These are phyloP conservation scores for Populus hybrid DNA, from an alignment of 441 rosid genomes.

Conservation along the genomic window DNA sequence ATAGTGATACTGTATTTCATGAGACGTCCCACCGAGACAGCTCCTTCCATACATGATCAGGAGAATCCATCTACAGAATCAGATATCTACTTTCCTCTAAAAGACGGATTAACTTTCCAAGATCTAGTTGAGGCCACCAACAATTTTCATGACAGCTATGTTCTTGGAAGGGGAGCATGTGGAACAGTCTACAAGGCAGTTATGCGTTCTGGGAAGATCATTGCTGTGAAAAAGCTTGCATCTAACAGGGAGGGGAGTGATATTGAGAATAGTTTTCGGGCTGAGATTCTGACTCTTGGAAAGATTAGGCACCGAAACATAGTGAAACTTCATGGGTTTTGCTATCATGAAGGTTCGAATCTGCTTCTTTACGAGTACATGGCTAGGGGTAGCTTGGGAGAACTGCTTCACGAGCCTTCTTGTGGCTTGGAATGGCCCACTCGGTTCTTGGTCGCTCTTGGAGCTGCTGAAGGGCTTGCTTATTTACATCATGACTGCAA, in stretches of 20 bases:
- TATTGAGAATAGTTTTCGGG: constrained; percentile 80
- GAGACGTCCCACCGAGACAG: constrained; percentile 46
- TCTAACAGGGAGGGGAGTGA: constrained; percentile 78
- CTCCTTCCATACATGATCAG: constrained; percentile 49
- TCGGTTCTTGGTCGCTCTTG: constrained; percentile 78
- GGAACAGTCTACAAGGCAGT: constrained; percentile 91
- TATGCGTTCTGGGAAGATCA: constrained; percentile 66
- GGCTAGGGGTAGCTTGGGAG: constrained; percentile 87
- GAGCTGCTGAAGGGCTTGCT: constrained; percentile 98
- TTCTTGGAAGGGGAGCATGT: constrained; percentile 83
- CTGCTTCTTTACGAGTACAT: constrained; percentile 89
- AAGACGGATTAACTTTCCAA: constrained; percentile 74
- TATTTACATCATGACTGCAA: constrained; percentile 95
- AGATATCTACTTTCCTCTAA: constrained; percentile 79
- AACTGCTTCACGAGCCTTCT: constrained; percentile 66
- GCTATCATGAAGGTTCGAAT: constrained; percentile 75
- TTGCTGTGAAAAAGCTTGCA: constrained; percentile 78
- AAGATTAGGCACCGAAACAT: constrained; percentile 93
- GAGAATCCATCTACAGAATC: constrained; percentile 48
- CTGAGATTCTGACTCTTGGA: constrained; percentile 90
- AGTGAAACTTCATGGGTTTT: constrained; percentile 88
- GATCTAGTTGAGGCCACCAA: constrained; percentile 73
- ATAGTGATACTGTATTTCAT: constrained; percentile 59
- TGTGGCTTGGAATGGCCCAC: constrained; percentile 77
- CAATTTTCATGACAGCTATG: constrained; percentile 74